Conservation (phyloP, 495 filamentous ascomycete genomes). For the Sordaria brevicollis region DNA sequence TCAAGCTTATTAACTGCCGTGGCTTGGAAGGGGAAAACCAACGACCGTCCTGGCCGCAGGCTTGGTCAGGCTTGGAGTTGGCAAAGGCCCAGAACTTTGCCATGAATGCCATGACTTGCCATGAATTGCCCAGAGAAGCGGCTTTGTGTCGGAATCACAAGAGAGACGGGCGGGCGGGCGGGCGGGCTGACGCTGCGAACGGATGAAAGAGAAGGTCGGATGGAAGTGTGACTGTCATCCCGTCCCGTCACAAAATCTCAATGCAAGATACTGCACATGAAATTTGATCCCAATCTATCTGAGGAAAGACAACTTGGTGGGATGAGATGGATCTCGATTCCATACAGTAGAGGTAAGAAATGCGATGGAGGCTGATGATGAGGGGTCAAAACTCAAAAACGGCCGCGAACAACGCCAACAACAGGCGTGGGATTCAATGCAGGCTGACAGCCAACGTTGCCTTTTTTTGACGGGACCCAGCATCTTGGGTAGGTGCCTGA, state of each 20-base stretch:
- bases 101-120: too few relatives aligned
- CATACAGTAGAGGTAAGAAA: background rate
- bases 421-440: background rate
- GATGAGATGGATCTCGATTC: background rate
- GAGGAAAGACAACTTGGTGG: background rate
- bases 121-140: background rate
- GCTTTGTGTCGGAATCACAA: background rate
- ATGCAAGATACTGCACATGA: background rate
- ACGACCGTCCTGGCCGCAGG: background rate
- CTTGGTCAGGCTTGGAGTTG: background rate
- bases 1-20: background rate
- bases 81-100: background rate
- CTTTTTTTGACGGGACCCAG: background rate
- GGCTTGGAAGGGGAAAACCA: background rate
- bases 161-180: background rate
- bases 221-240: background rate
- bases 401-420: background rate
- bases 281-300: background rate
- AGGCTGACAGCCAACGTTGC: background rate
- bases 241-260: background rate
- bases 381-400: background rate
- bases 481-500: background rate
- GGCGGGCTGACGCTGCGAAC: background rate
- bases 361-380: background rate
- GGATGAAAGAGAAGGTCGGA: background rate